phyloP scores from a whole-genome alignment of 768 basidiomycete genomes.

The Omphalotus guepiniiformis region DNA sequence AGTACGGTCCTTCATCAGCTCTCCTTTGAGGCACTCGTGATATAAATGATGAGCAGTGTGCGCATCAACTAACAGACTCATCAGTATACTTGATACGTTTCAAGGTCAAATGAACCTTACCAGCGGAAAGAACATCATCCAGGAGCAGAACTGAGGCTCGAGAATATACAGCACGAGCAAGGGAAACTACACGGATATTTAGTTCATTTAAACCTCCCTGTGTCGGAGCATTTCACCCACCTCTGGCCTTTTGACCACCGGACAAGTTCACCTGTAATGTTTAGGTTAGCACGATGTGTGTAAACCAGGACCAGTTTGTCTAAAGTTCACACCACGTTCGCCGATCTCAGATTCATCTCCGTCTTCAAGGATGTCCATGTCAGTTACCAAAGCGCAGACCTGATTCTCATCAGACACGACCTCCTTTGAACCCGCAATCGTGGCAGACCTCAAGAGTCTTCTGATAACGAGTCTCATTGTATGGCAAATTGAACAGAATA shows the following conservation, averaged over 20 bases:
- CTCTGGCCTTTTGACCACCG: conserved; percentile 66
- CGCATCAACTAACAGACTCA: conserved; percentile 64
- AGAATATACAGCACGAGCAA: conserved; percentile 88
- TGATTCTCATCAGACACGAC: conserved; percentile 41
- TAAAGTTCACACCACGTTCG: conserved; percentile 71
- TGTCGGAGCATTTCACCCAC: conserved; percentile 25
- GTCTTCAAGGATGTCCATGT: conserved; percentile 81
- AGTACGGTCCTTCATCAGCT: conserved; percentile 76
- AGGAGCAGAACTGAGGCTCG: conserved; percentile 77
- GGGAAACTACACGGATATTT: conserved; percentile 42
- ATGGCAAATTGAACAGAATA: conserved; percentile 79
- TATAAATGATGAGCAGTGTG: conserved; percentile 91
- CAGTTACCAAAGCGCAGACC: conserved; percentile 65
- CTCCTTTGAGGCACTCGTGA: conserved; percentile 77
- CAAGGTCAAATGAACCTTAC: conserved; percentile 21
- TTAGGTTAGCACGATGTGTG: conserved; percentile 30
- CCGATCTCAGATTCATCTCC: conserved; percentile 87
- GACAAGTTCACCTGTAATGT: conserved; percentile 22
- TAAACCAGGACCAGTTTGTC: conserved; percentile 50
- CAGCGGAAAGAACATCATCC: conserved; percentile 73
- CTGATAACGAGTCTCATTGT: conserved; percentile 66
- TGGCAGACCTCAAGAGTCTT: conserved; percentile 71
- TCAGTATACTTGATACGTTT: not conserved
- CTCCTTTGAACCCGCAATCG: conserved; percentile 20
- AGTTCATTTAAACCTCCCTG: conserved; percentile 6